Evolutionary conservation across 441 rosid genomes (phyloP), one percentile per base, ranked within the genome.

Genomic region (Metrosideros polymorpha): DNA sequence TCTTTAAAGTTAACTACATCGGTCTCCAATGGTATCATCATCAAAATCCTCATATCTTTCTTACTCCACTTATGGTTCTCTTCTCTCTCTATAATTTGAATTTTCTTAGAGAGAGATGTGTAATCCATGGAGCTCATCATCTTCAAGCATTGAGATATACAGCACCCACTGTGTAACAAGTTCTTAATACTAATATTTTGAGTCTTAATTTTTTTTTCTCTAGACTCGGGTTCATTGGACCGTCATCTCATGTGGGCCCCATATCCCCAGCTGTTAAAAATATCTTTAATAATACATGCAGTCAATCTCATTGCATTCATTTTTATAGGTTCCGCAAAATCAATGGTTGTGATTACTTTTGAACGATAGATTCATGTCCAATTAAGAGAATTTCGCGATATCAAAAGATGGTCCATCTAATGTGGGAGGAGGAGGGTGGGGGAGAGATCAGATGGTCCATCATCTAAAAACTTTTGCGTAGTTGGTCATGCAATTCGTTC

Each of bases 231-330:
- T 53, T 10, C 25, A 53, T 19, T 53, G 4, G 8, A 53, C 55
- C 24, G 25, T 53, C 55, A 10, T 53, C 25, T 3, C 4, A 3
- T 12, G 7, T 5, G n/a, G 6, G 47, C 15, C 45, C n/a, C 27
- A 22, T 19, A 19, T 9, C 9, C 47, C 42, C 8, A 66, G 10
- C 22, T 0, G 14, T 5, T 5, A 66, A 35, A 17, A 25, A 9
- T 4, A 55, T 25, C 1, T 32, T 1, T 9, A 19, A 66, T 35
- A 3, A 32, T 2, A 6, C 9, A 0, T 0, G 1, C 10, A 0
- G 6, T 17, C 19, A 63, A 5, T 5, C 6, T 30, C 30, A 19
- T 1, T 2, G 42, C 10, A 63, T 30, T 30, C 75, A 17, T 63
- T 3, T 30, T 30, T 17, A 63, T 0, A 22, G 6, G 8, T 19